A percentile compares a stretch with the other conserved stretches of the same genome.
These are phyloP conservation scores for Mycena kentingensis DNA, from an alignment of 768 basidiomycete genomes.

Conservation along the genomic window DNA sequence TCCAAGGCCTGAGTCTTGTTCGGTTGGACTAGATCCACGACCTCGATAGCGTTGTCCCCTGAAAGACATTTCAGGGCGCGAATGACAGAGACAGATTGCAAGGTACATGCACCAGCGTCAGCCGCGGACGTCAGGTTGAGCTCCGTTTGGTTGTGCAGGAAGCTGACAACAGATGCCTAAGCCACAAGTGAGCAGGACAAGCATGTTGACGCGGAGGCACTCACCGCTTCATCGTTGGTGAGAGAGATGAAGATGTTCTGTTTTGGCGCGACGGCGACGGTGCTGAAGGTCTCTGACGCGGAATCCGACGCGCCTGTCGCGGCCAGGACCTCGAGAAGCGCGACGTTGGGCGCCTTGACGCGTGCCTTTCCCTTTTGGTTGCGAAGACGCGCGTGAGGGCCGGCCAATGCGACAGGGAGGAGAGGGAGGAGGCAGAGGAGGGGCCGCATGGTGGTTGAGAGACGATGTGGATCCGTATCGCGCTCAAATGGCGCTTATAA, in stretches of 20 bases:
- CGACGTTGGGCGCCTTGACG: constrained; percentile 5
- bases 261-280: constrained; percentile 9
- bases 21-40: constrained; percentile 22
- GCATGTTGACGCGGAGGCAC: constrained; percentile 3
- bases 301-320: neutral
- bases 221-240: constrained; percentile 20
- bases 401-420: constrained; percentile 8
- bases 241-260: constrained; percentile 21
- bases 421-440: neutral
- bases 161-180: constrained; percentile 22
- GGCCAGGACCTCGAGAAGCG: constrained; percentile 8
- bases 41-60: constrained; percentile 27
- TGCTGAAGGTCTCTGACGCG: constrained; percentile 10
- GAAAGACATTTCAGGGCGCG: neutral
- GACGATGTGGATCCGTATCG: too few relatives aligned
- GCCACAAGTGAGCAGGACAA: neutral
- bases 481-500: too few relatives aligned
- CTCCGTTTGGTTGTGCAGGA: constrained; percentile 23
- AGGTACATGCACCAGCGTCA: constrained; percentile 19
- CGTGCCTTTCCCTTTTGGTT: constrained; percentile 6
- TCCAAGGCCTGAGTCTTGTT: constrained; percentile 27
- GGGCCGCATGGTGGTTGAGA: too few relatives aligned
- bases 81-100: too few relatives aligned
- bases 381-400: constrained; percentile 20
- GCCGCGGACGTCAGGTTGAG: constrained; percentile 23